Conservation (phyloP, 2,329 filamentous ascomycete species). For the Teratosphaeria pseudoeucalypti region DNA sequence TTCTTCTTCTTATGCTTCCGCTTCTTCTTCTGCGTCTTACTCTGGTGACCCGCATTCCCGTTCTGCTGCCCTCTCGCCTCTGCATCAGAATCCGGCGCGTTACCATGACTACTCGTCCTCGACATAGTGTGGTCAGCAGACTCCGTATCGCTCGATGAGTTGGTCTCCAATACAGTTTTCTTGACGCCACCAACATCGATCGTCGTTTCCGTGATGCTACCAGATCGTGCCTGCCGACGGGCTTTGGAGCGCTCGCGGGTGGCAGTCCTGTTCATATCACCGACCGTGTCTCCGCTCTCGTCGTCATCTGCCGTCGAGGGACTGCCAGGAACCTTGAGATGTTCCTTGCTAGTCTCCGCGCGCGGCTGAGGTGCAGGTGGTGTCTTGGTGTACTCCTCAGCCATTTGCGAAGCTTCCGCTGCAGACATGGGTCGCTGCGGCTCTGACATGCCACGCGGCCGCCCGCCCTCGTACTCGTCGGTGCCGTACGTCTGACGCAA, state of each 20-base stretch:
- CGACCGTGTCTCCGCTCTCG: conserved; percentile 4
- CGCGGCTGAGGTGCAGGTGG: conserved; percentile 1
- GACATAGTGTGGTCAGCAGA: neutral
- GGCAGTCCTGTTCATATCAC: conserved; percentile 26
- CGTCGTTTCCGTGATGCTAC: conserved; percentile 71
- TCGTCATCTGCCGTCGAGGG: conserved; percentile 2
- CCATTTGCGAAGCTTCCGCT: conserved; percentile 16
- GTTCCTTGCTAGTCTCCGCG: neutral
- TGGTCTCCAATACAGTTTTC: conserved; percentile 63
- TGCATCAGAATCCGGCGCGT: neutral
- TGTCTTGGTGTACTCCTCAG: conserved; percentile 11
- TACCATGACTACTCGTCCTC: neutral
- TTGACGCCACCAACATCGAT: conserved; percentile 62
- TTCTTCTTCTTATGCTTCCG: conserved; percentile 5
- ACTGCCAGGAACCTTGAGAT: conserved; percentile 3
- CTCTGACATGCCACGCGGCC: conserved; percentile 6
- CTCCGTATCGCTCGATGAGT: conserved; percentile 1
- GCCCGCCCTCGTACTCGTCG: conserved; percentile 17
- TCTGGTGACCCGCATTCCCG: neutral
- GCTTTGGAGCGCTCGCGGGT: conserved; percentile 23
- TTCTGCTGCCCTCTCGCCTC: neutral
- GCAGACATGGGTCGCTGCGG: conserved; percentile 5
- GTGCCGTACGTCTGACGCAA: conserved; percentile 39
- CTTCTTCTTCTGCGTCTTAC: neutral
- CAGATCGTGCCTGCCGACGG: conserved; percentile 47